Percentiles rank a stretch among this genome's conserved stretches.
Evolutionary conservation across 2,329 filamentous ascomycete species (phyloP).

Genomic region (Stachybotrys chartarum): DNA sequence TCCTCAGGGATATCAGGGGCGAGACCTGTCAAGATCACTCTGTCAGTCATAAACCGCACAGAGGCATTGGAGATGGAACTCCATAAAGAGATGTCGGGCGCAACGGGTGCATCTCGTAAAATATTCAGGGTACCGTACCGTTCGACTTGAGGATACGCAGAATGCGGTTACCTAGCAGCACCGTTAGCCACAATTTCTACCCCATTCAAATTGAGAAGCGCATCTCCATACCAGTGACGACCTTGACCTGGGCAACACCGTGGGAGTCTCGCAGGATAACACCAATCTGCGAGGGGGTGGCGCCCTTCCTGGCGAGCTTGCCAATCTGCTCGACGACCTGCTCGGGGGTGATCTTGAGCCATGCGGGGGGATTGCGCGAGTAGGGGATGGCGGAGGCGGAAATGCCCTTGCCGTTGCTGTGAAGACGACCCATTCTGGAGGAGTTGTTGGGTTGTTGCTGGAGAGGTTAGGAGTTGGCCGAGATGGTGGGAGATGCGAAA

Average conservation of each 20-base stretch:
- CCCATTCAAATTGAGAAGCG: neutral
- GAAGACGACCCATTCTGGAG: conserved; percentile 88
- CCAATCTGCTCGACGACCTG: conserved; percentile 99
- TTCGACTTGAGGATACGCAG: conserved; percentile 96
- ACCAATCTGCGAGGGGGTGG: conserved; percentile 97
- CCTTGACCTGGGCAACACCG: conserved; percentile 95
- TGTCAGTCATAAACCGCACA: conserved; percentile 87
- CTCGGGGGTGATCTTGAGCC: conserved; percentile 98
- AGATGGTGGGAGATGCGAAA: conserved; percentile 17
- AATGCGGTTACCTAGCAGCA: conserved; percentile 88
- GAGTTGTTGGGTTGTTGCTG: conserved; percentile 30
- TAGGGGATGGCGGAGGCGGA: conserved; percentile 92
- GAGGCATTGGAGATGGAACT: conserved; percentile 53
- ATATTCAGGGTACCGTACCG: conserved; percentile 62
- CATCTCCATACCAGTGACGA: conserved; percentile 75
- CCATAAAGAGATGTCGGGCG: conserved; percentile 13
- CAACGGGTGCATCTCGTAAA: conserved; percentile 15
- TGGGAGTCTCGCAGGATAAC: conserved; percentile 97
- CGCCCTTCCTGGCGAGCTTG: conserved; percentile 98
- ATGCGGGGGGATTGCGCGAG: conserved; percentile 85
- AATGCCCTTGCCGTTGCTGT: conserved; percentile 99
- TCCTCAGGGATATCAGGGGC: conserved; percentile 98
- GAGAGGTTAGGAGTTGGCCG: conserved; percentile 19
- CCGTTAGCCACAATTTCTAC: conserved; percentile 26
- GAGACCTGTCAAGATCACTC: conserved; percentile 87